phyloP scores from a whole-genome alignment of 306 rosid genomes.

The Cercis canadensis region DNA sequence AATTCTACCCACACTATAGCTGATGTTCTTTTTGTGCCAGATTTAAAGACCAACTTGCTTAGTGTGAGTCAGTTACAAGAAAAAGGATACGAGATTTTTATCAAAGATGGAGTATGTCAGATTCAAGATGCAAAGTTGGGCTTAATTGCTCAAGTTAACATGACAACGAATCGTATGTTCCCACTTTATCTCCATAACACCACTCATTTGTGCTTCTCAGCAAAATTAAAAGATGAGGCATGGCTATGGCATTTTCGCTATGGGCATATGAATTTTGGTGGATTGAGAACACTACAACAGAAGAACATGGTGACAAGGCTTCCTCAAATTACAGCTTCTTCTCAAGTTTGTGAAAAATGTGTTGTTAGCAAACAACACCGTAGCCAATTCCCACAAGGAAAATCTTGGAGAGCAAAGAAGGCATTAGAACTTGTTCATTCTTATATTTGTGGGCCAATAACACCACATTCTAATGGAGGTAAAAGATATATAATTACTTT shows the following conservation, averaged over 20 bases:
- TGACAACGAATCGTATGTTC: neutral
- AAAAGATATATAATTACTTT: neutral
- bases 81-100: neutral
- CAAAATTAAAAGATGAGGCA: too few species aligned
- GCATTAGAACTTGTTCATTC: too few species aligned
- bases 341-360: slow-evolving; percentile 15
- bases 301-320: neutral
- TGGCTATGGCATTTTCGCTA: too few species aligned
- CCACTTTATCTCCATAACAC: too few species aligned
- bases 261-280: neutral
- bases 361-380: slow-evolving; percentile 1
- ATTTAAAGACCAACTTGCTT: neutral
- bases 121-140: neutral
- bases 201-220: too few species aligned
- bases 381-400: neutral
- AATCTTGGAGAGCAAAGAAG: too few species aligned
- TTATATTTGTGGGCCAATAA: neutral
- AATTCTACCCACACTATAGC: too few species aligned
- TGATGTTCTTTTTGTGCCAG: too few species aligned
- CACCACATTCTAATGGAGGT: neutral
- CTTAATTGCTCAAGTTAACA: neutral
- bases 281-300: neutral
- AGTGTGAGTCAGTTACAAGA: neutral
- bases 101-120: neutral
- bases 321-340: neutral